phyloP scores from a whole-genome alignment of 1,284 basidiomycete species.

The Leccinum griseonigrum region DNA sequence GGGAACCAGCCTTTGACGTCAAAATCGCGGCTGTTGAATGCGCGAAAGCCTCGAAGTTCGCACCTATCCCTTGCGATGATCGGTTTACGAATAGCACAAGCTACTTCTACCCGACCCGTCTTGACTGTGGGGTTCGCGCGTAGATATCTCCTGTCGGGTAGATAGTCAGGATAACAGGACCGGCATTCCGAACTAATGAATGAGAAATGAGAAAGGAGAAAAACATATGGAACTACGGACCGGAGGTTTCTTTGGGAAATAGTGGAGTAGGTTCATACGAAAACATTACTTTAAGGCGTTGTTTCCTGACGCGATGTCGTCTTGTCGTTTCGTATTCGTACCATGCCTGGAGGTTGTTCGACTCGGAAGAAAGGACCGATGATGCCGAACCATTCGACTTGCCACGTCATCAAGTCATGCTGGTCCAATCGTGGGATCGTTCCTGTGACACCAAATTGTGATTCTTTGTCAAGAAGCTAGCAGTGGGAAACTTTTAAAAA shows the following conservation, averaged over 20 bases:
- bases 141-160: not conserved
- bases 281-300: not conserved
- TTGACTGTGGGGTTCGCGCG: conserved; percentile 12
- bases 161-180: conserved; percentile 9
- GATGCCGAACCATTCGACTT: conserved; percentile 1
- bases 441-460: not conserved
- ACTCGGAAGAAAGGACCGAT: conserved; percentile 3
- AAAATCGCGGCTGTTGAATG: not conserved
- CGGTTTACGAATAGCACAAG: not conserved
- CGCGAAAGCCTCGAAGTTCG: not conserved
- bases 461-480: not conserved
- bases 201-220: not conserved
- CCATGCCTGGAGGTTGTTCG: not conserved
- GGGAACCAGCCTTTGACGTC: not conserved
- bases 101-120: not conserved
- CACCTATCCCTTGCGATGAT: conserved; percentile 2
- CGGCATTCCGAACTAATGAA: conserved; percentile 8
- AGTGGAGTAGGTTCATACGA: not conserved
- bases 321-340: not conserved
- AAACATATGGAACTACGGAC: conserved; percentile 2
- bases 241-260: not conserved
- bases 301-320: not conserved
- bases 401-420: conserved; percentile 19
- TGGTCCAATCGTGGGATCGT: not conserved
- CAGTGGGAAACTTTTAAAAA: conserved; percentile 8